Conservation (phyloP, 345 rosid genomes). For the Toxicodendron radicans region DNA sequence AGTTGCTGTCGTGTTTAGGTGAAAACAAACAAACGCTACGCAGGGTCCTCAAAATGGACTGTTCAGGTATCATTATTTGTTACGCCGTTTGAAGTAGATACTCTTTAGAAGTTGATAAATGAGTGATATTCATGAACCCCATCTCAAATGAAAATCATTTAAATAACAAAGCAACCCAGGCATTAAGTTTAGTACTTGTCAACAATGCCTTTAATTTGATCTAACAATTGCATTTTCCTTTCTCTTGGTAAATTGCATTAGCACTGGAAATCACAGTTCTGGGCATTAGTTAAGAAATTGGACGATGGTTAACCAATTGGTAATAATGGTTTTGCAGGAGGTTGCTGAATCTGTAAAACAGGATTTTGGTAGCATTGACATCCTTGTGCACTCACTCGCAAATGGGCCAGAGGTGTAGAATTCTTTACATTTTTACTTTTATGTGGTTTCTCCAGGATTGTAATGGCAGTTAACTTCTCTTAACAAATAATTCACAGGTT, state of each 20-base stretch:
- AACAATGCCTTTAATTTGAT: background rate
- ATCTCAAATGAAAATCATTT: background rate
- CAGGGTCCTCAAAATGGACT: slow-evolving; percentile 66
- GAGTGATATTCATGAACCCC: background rate
- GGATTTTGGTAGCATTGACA: slow-evolving; percentile 70
- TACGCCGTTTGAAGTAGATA: background rate
- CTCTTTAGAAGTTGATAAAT: background rate
- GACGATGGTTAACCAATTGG: background rate
- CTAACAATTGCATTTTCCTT: background rate
- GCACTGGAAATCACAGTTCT: too few relatives aligned
- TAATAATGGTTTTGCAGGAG: slow-evolving; percentile 36
- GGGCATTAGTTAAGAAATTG: background rate
- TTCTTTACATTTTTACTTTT: background rate
- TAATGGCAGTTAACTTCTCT: background rate
- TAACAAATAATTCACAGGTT: slow-evolving; percentile 43
- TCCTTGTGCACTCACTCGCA: slow-evolving; percentile 71
- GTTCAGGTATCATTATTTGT: slow-evolving; percentile 40
- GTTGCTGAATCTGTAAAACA: slow-evolving; percentile 55
- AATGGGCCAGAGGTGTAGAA: slow-evolving; percentile 65
- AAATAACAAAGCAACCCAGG: background rate
- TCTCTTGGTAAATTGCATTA: too few relatives aligned
- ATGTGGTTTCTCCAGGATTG: background rate
- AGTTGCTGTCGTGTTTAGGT: slow-evolving; percentile 36
- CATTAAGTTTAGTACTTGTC: background rate
- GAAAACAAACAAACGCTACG: slow-evolving; percentile 56